Percentiles rank a stretch among this genome's conserved stretches.
Conservation (phyloP, 768 basidiomycete genomes). For the Phlebiopsis gigantea region DNA sequence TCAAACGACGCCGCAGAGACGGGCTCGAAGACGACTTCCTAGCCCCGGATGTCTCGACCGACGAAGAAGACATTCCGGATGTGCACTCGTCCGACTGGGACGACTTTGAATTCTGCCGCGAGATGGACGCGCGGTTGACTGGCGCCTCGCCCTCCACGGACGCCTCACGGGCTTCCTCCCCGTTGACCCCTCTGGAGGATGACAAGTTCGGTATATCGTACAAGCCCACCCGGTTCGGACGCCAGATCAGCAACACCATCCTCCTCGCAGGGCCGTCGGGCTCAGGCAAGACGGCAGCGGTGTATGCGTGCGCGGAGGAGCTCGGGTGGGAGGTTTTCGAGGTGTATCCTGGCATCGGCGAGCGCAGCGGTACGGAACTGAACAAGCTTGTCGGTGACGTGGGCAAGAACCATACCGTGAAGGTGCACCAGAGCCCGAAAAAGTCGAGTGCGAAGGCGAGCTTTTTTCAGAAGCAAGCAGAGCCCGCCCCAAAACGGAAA, state of each 20-base stretch:
- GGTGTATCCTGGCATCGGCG: conserved; percentile 94
- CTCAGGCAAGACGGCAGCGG: conserved; percentile 85
- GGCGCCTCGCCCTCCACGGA: conserved; percentile 1
- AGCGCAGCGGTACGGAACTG: conserved; percentile 73
- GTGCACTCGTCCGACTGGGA: conserved; percentile 6
- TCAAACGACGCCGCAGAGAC: conserved; percentile 27
- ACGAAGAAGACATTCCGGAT: conserved; percentile 1
- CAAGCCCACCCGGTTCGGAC: conserved; percentile 28
- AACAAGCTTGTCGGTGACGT: conserved; percentile 85
- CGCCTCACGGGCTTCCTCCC: conserved; percentile 2
- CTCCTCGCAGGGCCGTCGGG: conserved; percentile 80
- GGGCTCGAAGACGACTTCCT: conserved; percentile 32
- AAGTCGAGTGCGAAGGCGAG: conserved; percentile 4
- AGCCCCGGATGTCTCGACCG: conserved; percentile 14
- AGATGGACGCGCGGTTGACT: conserved; percentile 6
- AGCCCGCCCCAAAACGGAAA: neutral
- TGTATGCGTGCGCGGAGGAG: conserved; percentile 92
- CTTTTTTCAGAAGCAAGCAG: conserved; percentile 1
- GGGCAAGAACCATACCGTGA: conserved; percentile 73
- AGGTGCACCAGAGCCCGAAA: conserved; percentile 16
- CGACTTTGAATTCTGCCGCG: conserved; percentile 14
- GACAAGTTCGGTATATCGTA: conserved; percentile 6
- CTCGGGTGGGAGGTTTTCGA: conserved; percentile 96
- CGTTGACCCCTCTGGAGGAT: neutral
- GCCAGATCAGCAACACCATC: conserved; percentile 77